Evolutionary conservation across 345 rosid genomes (phyloP).

Genomic region (Citrus mangshanensis): DNA sequence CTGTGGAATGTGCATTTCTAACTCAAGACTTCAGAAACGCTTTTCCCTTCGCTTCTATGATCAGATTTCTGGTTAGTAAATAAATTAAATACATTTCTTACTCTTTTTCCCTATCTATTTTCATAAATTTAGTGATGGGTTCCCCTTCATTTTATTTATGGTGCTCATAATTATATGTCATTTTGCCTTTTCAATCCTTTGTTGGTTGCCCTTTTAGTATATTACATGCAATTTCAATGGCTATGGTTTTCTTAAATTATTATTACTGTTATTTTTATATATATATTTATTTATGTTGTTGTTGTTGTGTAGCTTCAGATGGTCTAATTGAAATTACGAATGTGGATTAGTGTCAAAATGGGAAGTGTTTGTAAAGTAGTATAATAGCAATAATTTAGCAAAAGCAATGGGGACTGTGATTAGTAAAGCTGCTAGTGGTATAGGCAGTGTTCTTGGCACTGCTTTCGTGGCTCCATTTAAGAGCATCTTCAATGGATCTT

Average conservation of each 20-base stretch:
- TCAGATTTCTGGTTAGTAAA: not conserved
- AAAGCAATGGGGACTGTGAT: conserved; percentile 45
- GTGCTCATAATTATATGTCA: no score
- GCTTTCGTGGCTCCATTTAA: conserved; percentile 57
- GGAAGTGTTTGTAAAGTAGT: not conserved
- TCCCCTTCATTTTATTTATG: not conserved
- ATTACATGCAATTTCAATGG: not conserved
- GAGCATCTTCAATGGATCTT: conserved; percentile 49
- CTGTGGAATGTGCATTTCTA: no score
- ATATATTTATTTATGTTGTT: not conserved
- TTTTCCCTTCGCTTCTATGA: not conserved
- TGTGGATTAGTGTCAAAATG: not conserved
- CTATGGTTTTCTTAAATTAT: not conserved
- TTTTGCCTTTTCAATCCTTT: not conserved
- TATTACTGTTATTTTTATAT: not conserved
- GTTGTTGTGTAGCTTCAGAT: not conserved
- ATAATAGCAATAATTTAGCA: no score
- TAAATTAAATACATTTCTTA: not conserved
- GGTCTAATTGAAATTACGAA: not conserved
- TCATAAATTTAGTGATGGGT: not conserved
- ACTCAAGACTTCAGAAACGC: no score
- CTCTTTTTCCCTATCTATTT: not conserved
- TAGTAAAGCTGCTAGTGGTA: conserved; percentile 49
- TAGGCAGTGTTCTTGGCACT: conserved; percentile 54
- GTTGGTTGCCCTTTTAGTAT: not conserved